Percentiles rank a stretch among this genome's conserved stretches.
Conservation (phyloP, 805 yeast species). For the Starmerella geochares region DNA sequence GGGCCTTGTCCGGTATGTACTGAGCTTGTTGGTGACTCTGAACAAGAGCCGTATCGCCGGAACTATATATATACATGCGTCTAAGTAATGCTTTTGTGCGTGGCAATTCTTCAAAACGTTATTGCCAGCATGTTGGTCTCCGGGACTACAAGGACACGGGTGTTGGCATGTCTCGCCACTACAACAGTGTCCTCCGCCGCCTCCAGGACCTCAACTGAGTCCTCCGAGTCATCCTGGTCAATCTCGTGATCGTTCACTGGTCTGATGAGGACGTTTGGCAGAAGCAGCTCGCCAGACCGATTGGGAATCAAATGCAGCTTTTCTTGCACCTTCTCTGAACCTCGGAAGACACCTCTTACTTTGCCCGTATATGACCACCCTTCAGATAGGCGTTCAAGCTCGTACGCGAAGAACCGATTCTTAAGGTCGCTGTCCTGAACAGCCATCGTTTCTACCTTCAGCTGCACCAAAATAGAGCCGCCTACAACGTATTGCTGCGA, state of each 20-base stretch:
- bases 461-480: slow-evolving; percentile 42
- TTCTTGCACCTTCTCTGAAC: slow-evolving; percentile 26
- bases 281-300: slow-evolving; percentile 57
- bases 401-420: slow-evolving; percentile 36
- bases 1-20: too few relatives aligned
- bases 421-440: slow-evolving; percentile 4
- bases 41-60: too few relatives aligned
- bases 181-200: slow-evolving; percentile 25
- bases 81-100: neutral
- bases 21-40: too few relatives aligned
- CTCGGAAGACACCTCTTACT: slow-evolving; percentile 43
- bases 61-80: neutral
- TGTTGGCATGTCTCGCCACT: slow-evolving; percentile 58
- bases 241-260: slow-evolving; percentile 40
- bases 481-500: slow-evolving; percentile 45
- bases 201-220: neutral
- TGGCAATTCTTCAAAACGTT: slow-evolving; percentile 35
- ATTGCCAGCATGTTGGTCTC: slow-evolving; percentile 53
- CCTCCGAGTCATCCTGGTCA: neutral
- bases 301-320: slow-evolving; percentile 59
- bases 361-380: slow-evolving; percentile 76
- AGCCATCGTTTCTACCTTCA: slow-evolving; percentile 33
- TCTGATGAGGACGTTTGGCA: slow-evolving; percentile 46
- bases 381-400: slow-evolving; percentile 46
- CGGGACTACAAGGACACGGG: slow-evolving; percentile 61